Conservation (phyloP, 768 basidiomycete genomes). For the Auricularia heimuer region DNA sequence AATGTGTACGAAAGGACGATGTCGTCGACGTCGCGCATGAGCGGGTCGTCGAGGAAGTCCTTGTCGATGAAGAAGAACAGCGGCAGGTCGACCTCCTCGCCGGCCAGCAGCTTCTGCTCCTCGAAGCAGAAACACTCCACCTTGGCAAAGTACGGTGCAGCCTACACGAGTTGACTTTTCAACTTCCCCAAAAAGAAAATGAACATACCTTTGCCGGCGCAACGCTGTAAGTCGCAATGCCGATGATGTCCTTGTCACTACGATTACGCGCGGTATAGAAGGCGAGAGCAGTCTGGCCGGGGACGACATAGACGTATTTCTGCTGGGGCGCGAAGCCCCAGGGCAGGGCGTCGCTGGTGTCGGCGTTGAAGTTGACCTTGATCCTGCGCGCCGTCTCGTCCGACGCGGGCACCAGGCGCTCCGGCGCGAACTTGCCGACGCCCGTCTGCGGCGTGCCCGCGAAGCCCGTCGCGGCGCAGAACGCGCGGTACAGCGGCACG, state of each 20-base stretch:
- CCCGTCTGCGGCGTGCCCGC: constrained; percentile 89
- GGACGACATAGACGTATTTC: constrained; percentile 79
- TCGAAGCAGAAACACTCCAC: constrained; percentile 99
- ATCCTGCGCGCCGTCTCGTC: constrained; percentile 56
- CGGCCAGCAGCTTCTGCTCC: constrained; percentile 88
- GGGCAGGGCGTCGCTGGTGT: constrained; percentile 77
- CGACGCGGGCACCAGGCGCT: constrained; percentile 59
- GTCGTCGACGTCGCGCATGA: constrained; percentile 79
- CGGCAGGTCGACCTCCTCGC: constrained; percentile 97
- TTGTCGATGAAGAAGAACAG: constrained; percentile 98
- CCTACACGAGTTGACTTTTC: constrained; percentile 31
- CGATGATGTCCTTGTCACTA: constrained; percentile 81
- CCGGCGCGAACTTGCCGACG: constrained; percentile 73
- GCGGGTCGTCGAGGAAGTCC: constrained; percentile 88
- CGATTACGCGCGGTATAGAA: constrained; percentile 92
- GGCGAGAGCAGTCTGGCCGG: constrained; percentile 91
- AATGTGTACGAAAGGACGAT: constrained; percentile 95
- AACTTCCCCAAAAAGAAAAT: too few relatives aligned
- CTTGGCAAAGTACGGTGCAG: constrained; percentile 98
- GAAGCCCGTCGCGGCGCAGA: constrained; percentile 96
- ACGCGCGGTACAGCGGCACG: constrained; percentile 94
- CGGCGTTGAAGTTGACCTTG: constrained; percentile 93
- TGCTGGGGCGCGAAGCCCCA: constrained; percentile 93
- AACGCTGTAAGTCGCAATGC: constrained; percentile 98
- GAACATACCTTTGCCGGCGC: constrained; percentile 72